Conservation (phyloP, 2,329 filamentous ascomycete genomes). For the Teratosphaeria zuluensis region DNA sequence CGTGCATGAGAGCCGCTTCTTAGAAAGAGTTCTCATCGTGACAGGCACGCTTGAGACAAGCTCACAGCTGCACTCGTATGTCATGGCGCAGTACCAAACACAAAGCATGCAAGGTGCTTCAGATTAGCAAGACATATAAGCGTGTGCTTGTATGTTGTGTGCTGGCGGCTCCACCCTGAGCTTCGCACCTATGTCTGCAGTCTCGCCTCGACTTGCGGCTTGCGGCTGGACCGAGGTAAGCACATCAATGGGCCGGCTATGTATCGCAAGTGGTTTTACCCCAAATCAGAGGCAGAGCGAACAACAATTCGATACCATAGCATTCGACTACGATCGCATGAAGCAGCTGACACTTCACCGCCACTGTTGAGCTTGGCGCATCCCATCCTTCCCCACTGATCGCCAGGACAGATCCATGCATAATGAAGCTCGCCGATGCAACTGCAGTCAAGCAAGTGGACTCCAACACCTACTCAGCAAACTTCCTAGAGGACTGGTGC, state of each 20-base stretch:
- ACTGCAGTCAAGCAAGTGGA: slow-evolving; percentile 39
- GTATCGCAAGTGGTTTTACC: background rate
- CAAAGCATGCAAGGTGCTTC: too few species aligned
- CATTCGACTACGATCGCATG: background rate
- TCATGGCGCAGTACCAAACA: too few species aligned
- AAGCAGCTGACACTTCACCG: background rate
- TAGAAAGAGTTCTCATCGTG: too few species aligned
- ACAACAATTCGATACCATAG: background rate
- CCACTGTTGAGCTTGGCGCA: background rate
- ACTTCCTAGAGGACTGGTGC: slow-evolving; percentile 51
- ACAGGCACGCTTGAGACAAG: too few species aligned
- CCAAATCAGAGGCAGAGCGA: background rate
- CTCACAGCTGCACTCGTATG: too few species aligned
- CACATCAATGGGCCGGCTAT: background rate
- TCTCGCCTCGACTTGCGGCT: background rate
- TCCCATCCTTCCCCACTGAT: background rate
- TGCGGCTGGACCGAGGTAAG: background rate
- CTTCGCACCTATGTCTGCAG: background rate
- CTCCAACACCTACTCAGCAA: slow-evolving; percentile 49
- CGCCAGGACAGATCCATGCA: background rate
- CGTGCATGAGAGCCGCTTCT: too few species aligned
- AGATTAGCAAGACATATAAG: too few species aligned
- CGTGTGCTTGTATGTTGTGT: too few species aligned
- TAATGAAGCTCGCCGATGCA: slow-evolving; percentile 26
- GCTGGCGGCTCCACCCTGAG: too few species aligned